These are phyloP conservation scores for Hymenoscyphus salicellus DNA, from an alignment of 2,329 filamentous ascomycete species.

Conservation along the genomic window DNA sequence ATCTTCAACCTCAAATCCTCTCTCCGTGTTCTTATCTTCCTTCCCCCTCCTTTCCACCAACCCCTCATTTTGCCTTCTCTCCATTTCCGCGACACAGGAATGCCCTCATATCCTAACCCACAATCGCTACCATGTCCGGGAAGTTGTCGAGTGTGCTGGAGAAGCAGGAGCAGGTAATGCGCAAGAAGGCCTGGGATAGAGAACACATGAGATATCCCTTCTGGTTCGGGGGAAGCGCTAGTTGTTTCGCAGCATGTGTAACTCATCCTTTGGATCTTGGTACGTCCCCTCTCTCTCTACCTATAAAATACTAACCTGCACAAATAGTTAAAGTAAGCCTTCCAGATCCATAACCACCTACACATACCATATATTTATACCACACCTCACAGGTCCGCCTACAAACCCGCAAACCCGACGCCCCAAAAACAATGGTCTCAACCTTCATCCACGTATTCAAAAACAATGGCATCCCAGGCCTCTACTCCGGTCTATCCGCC, in stretches of 20 bases:
- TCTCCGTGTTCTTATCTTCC: slow-evolving; percentile 7
- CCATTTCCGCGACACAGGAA: slow-evolving; percentile 25
- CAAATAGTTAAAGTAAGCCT: slow-evolving; percentile 31
- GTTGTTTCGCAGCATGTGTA: slow-evolving; percentile 83
- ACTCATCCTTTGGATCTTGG: slow-evolving; percentile 92
- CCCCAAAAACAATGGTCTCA: slow-evolving; percentile 75
- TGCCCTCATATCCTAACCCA: slow-evolving; percentile 22
- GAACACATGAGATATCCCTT: slow-evolving; percentile 62
- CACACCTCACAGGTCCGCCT: slow-evolving; percentile 65
- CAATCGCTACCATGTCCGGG: slow-evolving; percentile 26
- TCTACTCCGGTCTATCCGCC: slow-evolving; percentile 90
- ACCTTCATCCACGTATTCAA: slow-evolving; percentile 81
- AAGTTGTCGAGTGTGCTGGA: slow-evolving; percentile 14
- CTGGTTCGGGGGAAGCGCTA: slow-evolving; percentile 96
- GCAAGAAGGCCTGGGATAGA: slow-evolving; percentile 29
- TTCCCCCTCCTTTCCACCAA: slow-evolving; percentile 4
- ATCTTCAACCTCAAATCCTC: not conserved
- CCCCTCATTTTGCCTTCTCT: not conserved
- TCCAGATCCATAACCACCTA: slow-evolving; percentile 1
- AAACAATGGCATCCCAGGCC: slow-evolving; percentile 70
- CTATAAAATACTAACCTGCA: slow-evolving; percentile 6
- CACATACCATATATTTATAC: slow-evolving; percentile 8
- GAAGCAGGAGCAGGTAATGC: slow-evolving; percentile 21
- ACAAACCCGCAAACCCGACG: slow-evolving; percentile 76
- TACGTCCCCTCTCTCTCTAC: slow-evolving; percentile 46